These are phyloP conservation scores for Pichia ethanolica DNA, from an alignment of 805 yeast species.

Conservation along the genomic window DNA sequence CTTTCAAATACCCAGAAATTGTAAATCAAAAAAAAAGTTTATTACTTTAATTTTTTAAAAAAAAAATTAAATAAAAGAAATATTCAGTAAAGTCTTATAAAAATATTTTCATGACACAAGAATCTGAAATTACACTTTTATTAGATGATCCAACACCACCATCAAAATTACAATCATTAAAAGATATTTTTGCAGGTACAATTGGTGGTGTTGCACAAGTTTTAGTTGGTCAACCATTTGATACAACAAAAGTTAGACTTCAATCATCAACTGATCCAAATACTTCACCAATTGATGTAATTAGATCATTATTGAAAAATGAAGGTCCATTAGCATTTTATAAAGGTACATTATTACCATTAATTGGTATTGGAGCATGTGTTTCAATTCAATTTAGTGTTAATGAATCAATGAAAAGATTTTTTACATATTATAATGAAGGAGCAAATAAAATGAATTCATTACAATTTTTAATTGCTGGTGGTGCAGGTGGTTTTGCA, in stretches of 20 bases:
- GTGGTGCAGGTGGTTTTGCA: conserved; percentile 88
- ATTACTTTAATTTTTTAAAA: no score
- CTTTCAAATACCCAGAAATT: no score
- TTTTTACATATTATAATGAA: conserved; percentile 41
- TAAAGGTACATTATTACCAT: conserved; percentile 89
- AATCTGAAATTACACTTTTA: conserved; percentile 18
- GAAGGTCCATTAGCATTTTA: conserved; percentile 88
- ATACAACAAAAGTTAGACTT: conserved; percentile 86
- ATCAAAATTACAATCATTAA: conserved; percentile 41
- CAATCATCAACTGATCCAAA: conserved; percentile 79
- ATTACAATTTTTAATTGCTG: conserved; percentile 70
- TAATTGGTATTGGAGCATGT: conserved; percentile 96
- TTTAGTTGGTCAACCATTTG: conserved; percentile 92
- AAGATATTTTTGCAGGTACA: conserved; percentile 87
- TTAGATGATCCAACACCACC: conserved; percentile 19
- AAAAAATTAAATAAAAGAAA: no score
- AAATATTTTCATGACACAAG: conserved; percentile 20
- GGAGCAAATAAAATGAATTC: conserved; percentile 41
- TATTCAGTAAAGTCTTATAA: no score
- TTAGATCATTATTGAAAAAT: conserved; percentile 56
- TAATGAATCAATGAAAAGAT: conserved; percentile 87
- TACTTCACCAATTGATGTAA: conserved; percentile 60
- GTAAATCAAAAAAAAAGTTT: no score
- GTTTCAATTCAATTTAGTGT: conserved; percentile 95
- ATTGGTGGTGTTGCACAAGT: conserved; percentile 96